These are phyloP conservation scores for Apiotrichum porosum DNA, from an alignment of 1,284 basidiomycete genomes.

Conservation along the genomic window DNA sequence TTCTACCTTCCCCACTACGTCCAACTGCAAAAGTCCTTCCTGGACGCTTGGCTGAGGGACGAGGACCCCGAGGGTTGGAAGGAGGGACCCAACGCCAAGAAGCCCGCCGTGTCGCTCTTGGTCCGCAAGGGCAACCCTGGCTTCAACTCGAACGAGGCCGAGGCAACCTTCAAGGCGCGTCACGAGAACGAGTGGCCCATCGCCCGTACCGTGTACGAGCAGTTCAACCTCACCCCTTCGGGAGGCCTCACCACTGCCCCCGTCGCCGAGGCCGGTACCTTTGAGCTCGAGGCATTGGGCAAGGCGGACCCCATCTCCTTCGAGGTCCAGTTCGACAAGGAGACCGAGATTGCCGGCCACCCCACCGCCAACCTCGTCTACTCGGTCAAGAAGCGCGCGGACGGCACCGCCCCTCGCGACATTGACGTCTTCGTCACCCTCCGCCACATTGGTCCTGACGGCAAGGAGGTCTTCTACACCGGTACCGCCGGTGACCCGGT, in stretches of 20 bases:
- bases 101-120: constrained; percentile 35
- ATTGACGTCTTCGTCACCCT: constrained; percentile 42
- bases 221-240: constrained; percentile 25
- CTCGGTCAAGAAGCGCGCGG: constrained; percentile 17
- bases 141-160: constrained; percentile 37
- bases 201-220: constrained; percentile 31
- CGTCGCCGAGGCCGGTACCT: constrained; percentile 1
- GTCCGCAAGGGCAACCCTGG: constrained; percentile 41
- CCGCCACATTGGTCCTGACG: constrained; percentile 34
- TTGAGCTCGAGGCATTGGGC: constrained; percentile 18
- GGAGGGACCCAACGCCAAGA: constrained; percentile 31
- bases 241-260: background rate
- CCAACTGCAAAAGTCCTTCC: constrained; percentile 36
- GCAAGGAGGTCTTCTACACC: constrained; percentile 42
- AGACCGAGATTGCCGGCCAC: constrained; percentile 43
- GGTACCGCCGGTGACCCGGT: constrained; percentile 40
- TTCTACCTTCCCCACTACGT: constrained; percentile 40
- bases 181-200: constrained; percentile 35
- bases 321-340: constrained; percentile 22
- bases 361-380: constrained; percentile 27
- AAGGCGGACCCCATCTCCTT: constrained; percentile 22
- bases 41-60: constrained; percentile 35
- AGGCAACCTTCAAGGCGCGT: constrained; percentile 29
- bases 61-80: constrained; percentile 31
- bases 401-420: constrained; percentile 31